Percentiles rank a stretch among this genome's conserved stretches.
These are phyloP conservation scores for Saccharomycopsis schoenii DNA, from an alignment of 805 yeast species.

Conservation along the genomic window DNA sequence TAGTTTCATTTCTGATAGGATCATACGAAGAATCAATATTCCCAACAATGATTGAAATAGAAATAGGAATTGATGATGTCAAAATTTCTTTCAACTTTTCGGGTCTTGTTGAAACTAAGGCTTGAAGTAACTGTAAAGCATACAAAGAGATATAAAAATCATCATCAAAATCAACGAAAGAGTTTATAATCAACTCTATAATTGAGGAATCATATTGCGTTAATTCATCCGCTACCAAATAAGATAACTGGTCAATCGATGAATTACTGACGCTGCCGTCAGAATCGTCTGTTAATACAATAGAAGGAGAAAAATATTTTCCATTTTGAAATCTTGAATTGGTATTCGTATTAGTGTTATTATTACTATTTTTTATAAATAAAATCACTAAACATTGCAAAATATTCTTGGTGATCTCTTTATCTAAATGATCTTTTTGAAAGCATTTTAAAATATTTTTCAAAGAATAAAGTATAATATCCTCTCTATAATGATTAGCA, in stretches of 20 bases:
- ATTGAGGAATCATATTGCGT: constrained; percentile 45
- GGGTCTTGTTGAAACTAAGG: constrained; percentile 70
- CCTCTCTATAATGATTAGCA: constrained; percentile 79
- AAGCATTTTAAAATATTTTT: constrained; percentile 43
- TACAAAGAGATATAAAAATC: constrained; percentile 78
- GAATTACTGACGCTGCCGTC: constrained; percentile 11
- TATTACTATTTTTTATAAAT: constrained; percentile 53
- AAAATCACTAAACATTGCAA: constrained; percentile 78
- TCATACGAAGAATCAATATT: constrained; percentile 59
- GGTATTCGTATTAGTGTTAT: constrained; percentile 34
- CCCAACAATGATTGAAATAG: constrained; percentile 64
- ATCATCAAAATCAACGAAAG: constrained; percentile 32
- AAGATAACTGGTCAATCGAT: constrained; percentile 68
- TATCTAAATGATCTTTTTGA: constrained; percentile 55
- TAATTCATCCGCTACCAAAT: constrained; percentile 93
- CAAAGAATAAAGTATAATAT: constrained; percentile 71
- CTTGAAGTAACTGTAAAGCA: constrained; percentile 75
- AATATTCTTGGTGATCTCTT: constrained; percentile 64
- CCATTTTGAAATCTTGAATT: constrained; percentile 69
- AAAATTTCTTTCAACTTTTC: constrained; percentile 63
- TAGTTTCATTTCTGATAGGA: constrained; percentile 82
- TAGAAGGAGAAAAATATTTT: constrained; percentile 65
- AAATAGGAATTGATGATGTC: constrained; percentile 55
- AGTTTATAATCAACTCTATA: constrained; percentile 38
- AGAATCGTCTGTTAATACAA: constrained; percentile 35